Evolutionary conservation across 139 green algal species (phyloP), one percentile per base, ranked within the genome.

Genomic region (Mychonastes homosphaera): DNA sequence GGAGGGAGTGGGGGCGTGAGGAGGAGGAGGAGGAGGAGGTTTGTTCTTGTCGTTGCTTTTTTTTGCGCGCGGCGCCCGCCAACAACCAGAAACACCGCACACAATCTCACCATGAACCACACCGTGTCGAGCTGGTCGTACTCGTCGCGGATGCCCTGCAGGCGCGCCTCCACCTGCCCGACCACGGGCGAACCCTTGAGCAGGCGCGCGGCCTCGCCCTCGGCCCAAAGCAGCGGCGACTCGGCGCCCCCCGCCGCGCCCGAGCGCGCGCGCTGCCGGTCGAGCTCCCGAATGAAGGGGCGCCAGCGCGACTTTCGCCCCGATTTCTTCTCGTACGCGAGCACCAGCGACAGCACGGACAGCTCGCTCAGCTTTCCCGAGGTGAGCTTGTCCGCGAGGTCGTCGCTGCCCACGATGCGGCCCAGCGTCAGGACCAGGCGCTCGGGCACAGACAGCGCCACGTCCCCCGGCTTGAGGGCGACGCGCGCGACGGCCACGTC

Each of bases 291-390:
- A 64, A 97, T 96, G 76, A 83, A 94, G 3, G 78, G 69, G 43
- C 83, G 71, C 83, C 86, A 95, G 58, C 84, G 85, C 6, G 64
- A 78, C 41, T 48, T 48, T 8, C 10, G 6, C 58, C 79, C n/a
- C 53, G 76, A 54, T 79, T 94, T 96, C 78, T 97, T 97, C 76
- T 97, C 90, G 58, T 95, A 83, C 74, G 90, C 90, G 26, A 97
- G 72, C 73, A 91, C 96, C 15, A 96, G 76, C 5, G 87, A 79
- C 30, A 97, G 73, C 53, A 74, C 86, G 1, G 88, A 79, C 50
- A 97, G 72, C 77, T 96, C 90, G 26, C 64, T 83, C 40, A 96
- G 84, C 74, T 95, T 95, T 63, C 84, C 79, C 15, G 85, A 90
- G 3, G 88, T 95, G 10, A 97, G 69, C 65, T 95, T 75, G 75